phyloP scores from a whole-genome alignment of 768 basidiomycete genomes.

The Kwoniella dendrophila region DNA sequence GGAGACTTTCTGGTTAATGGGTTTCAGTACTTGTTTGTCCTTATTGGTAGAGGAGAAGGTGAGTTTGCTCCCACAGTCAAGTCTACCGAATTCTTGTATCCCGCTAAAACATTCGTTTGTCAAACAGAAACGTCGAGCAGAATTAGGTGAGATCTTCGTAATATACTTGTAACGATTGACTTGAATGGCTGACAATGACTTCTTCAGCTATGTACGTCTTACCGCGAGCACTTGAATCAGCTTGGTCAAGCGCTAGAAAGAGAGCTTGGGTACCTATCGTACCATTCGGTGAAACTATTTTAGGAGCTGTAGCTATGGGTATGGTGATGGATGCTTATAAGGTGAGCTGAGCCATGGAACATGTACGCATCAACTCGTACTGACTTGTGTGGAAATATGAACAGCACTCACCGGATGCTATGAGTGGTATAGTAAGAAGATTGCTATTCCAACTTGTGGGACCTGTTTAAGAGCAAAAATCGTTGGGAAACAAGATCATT shows the following conservation, averaged over 20 bases:
- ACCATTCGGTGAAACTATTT: slow-evolving; percentile 55
- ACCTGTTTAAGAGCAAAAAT: slow-evolving; percentile 25
- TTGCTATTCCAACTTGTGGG: slow-evolving; percentile 53
- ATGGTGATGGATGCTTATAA: slow-evolving; percentile 75
- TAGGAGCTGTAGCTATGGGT: slow-evolving; percentile 78
- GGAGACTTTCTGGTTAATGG: slow-evolving; percentile 72
- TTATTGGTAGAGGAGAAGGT: slow-evolving; percentile 81
- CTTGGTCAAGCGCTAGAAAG: slow-evolving; percentile 78
- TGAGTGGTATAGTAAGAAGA: slow-evolving; percentile 47
- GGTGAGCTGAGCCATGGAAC: slow-evolving; percentile 22
- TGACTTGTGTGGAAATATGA: neutral
- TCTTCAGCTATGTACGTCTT: slow-evolving; percentile 59
- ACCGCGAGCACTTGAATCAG: slow-evolving; percentile 85
- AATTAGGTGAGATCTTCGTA: slow-evolving; percentile 72
- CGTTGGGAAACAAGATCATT: too few species aligned
- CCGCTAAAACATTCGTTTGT: neutral
- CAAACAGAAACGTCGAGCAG: slow-evolving; percentile 69
- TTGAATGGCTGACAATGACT: neutral
- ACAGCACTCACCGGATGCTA: slow-evolving; percentile 50
- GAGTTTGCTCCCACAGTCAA: slow-evolving; percentile 9
- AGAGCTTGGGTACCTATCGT: slow-evolving; percentile 67
- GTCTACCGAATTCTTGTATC: neutral
- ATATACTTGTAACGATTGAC: slow-evolving; percentile 10
- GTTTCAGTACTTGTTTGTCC: slow-evolving; percentile 72
- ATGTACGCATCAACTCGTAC: neutral